These are phyloP conservation scores for Lentinula guzmanii DNA, from an alignment of 768 basidiomycete species.

Conservation along the genomic window DNA sequence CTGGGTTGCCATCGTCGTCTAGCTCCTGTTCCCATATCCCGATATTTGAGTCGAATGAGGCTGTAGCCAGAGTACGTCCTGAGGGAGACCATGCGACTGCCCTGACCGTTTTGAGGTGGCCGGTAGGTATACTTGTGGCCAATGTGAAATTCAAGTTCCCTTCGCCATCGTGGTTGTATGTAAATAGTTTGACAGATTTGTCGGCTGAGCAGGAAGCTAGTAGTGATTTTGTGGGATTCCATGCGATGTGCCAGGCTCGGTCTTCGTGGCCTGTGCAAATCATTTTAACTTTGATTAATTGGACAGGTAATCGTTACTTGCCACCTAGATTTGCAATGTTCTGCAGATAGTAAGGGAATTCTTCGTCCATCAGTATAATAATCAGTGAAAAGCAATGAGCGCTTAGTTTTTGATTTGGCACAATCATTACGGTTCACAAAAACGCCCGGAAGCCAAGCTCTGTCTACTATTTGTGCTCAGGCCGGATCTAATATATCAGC, in stretches of 20 bases:
- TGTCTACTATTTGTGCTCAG: too few species aligned
- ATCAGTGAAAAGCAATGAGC: neutral
- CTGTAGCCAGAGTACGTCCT: conserved; percentile 82
- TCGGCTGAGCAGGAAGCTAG: conserved; percentile 94
- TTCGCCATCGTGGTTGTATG: conserved; percentile 38
- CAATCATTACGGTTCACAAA: too few species aligned
- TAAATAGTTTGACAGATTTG: conserved; percentile 83
- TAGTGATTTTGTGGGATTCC: conserved; percentile 78
- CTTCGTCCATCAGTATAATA: neutral
- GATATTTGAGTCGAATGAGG: conserved; percentile 90
- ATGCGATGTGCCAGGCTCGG: conserved; percentile 82
- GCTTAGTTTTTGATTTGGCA: neutral
- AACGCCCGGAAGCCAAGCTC: too few species aligned
- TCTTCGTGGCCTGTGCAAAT: conserved; percentile 61
- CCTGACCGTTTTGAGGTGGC: conserved; percentile 85
- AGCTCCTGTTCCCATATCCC: conserved; percentile 81
- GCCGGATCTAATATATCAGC: too few species aligned
- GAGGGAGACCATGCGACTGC: conserved; percentile 85
- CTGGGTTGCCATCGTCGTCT: conserved; percentile 30
- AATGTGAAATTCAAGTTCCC: conserved; percentile 37
- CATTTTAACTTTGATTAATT: neutral
- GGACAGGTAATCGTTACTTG: neutral
- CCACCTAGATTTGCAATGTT: conserved; percentile 3
- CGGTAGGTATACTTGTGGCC: conserved; percentile 68
- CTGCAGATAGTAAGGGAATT: neutral